Evolutionary conservation across 257 asterid species (phyloP), one percentile per base, ranked within the genome.

Genomic region (Cruciata laevipes): DNA sequence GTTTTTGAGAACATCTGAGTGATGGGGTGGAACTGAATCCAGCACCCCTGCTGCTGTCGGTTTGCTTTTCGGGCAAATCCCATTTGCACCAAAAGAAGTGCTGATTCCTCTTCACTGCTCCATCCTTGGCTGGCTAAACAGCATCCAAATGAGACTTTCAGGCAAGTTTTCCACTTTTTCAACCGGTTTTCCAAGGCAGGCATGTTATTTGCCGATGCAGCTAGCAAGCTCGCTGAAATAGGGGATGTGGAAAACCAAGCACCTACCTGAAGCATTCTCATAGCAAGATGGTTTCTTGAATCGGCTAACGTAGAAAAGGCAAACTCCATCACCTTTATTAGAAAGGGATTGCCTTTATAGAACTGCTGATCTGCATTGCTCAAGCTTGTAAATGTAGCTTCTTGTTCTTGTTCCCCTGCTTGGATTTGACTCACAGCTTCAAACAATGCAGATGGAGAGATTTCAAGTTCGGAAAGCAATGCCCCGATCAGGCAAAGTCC

Each of bases 221-320:
- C 80, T n/a, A 91, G 74, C 65, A 89, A 59, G 69, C 73, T 81
- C 23, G 77, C 82, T 10, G 96, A 80, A 69, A 87, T 52, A 0
- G 96, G 96, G 25, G 94, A 74, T 5, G 90, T 85, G n/a, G 95
- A 94, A 2, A 91, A 76, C 95, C 98, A 91, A 3, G 86, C 90
- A 1, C 95, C 96, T 0, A 77, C 91, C 57, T 81, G 91, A 75
- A 91, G 87, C 94, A 89, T 85, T 78, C 87, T 83, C 20, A 80
- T 79, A 35, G 86, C 83, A 7, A 85, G 75, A 6, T 71, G 69
- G 32, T 84, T 82, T 68, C 73, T 68, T 18, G 71, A 78, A 17
- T 88, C 84, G 14, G 69, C 80, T 3, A 61, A 64, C 21, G 82
- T 47, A 32, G 76, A 76, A 35, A 70, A 77, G 63, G 84, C 77